Base-by-base conservation (phyloP, 2,329 filamentous ascomycete species). In the Catunica adiposa region DNA sequence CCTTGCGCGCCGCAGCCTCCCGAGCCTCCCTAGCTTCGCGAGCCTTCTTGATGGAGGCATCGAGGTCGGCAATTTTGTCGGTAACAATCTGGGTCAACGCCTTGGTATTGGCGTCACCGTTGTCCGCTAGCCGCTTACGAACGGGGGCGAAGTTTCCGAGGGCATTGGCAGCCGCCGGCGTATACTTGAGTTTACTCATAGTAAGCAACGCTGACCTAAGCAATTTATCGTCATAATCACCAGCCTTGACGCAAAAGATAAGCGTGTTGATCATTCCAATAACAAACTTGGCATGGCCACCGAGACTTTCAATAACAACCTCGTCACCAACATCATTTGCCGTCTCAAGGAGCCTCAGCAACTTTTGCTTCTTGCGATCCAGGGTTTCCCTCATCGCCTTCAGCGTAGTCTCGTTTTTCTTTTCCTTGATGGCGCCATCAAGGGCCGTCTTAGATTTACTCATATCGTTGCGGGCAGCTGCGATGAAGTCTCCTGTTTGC, bases 101-200 rank as follows among this genome's bases (percentile, higher is more conserved):
- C 62, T 82, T 82, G 51, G 79, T 77, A 54, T 82, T 77, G 0
- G 76, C 73, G 62, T 85, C 81, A 25, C 79, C 82, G 62, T 79
- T 80, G 62, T 78, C 82, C 58, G 73, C 74, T 63, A 84, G 78
- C 7, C 78, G 74, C 59, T 78, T 78, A 42, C 80, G 73, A 15
- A 85, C 76, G 55, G 77, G 79, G 57, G 79, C 75, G 56, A 88
- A 77, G 62, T 84, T 84, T 7, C 20, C 56, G 4, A 58, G 20
- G 3, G 53, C 56, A 52, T 55, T 58, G 2, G 52, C 56, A 42
- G 80, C 76, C 59, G 77, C 80, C 60, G 81, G 77, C 44, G 80
- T 68, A 37, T 80, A 79, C 60, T 75, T 77, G 51, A 74, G 78
- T 44, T 81, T 73, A 57, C 81, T 82, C 65, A 87, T 74, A 31